A percentile compares a stretch with the other conserved stretches of the same genome.
phyloP scores from a whole-genome alignment of 2,329 filamentous ascomycete species.

The Cladosporium sp. region DNA sequence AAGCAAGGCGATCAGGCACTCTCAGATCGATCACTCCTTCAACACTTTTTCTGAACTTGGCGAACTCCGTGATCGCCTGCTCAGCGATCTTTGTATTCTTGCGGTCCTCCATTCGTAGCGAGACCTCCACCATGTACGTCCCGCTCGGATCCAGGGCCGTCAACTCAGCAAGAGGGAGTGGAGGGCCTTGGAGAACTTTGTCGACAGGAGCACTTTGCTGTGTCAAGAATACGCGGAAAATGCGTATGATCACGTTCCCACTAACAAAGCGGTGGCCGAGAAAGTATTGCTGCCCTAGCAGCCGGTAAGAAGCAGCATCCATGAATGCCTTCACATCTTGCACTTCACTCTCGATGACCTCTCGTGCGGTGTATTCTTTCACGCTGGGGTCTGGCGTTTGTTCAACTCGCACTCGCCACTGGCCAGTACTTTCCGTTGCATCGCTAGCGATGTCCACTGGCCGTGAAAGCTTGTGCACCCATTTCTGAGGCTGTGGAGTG shows the following conservation, averaged over 20 bases:
- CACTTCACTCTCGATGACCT: constrained; percentile 47
- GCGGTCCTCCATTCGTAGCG: constrained; percentile 53
- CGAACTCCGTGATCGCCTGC: constrained; percentile 51
- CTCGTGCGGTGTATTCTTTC: constrained; percentile 50
- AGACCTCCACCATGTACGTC: constrained; percentile 55
- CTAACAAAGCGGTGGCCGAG: constrained; percentile 56
- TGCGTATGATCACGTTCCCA: constrained; percentile 53
- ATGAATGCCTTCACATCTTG: constrained; percentile 40
- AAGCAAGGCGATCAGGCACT: constrained; percentile 53
- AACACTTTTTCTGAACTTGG: constrained; percentile 50
- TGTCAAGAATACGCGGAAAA: constrained; percentile 50
- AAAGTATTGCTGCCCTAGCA: constrained; percentile 50
- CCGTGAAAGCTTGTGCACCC: constrained; percentile 22
- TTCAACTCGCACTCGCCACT: constrained; percentile 25
- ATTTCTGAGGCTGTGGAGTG: constrained; percentile 9
- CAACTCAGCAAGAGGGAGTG: constrained; percentile 41
- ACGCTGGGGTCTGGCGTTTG: constrained; percentile 46
- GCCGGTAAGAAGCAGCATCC: constrained; percentile 20
- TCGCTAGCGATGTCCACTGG: constrained; percentile 12
- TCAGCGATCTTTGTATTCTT: constrained; percentile 52
- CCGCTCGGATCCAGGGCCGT: constrained; percentile 53
- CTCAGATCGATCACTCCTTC: constrained; percentile 55
- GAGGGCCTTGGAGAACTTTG: constrained; percentile 31
- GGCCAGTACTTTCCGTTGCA: constrained; percentile 6
- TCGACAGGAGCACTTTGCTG: not conserved